Evolutionary conservation across 2,329 filamentous ascomycete species (phyloP), one percentile per base, ranked within the genome.

Genomic region (Rhexocercosporidium sp.): DNA sequence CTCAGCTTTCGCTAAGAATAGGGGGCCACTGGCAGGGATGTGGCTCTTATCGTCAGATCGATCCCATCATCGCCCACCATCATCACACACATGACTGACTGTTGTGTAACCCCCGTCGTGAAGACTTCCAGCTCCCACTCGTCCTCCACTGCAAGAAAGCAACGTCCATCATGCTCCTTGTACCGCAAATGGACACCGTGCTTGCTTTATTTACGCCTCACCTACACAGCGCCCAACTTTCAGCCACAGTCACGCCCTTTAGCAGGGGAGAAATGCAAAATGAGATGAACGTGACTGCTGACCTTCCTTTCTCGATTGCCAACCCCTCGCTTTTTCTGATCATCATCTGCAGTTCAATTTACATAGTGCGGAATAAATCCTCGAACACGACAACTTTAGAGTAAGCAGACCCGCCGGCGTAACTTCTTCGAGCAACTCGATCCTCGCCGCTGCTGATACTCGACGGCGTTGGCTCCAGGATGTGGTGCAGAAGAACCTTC

Each of bases 1-100:
- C 57, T 57, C 59, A 25, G 54, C 31, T 46, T n/a, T 66, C 57
- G 61, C 67, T 66, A 64, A 66, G 49, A 47, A 44, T 60, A 60
- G 54, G 54, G 54, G 54, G 18, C 31, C 3, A 34, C 16, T 12
- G 20, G 12, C 44, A 47, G 44, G 18, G 11, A 25, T 18, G 16
- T 44, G 2, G 9, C 12, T 56, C 31, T 39, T 57, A 22, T 57
- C 34, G n/a, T 47, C 7, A 37, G n/a, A 14, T 20, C 11, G 54
- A 39, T 57, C 34, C 16, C 31, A 56, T 57, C 54, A 57, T 41
- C 31, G 22, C 22, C 34, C 16, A 16, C 34, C 20, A 25, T 5
- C 20, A 41, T 27, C 31, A 31, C 25, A 53, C 47, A 53, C 54
- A 8, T 5, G 27, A 25, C n/a, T 37, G n/a, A n/a, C n/a, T n/a